These are phyloP conservation scores for Tolypocladium ophioglossoides DNA, from an alignment of 2,329 filamentous ascomycete genomes.

Conservation along the genomic window DNA sequence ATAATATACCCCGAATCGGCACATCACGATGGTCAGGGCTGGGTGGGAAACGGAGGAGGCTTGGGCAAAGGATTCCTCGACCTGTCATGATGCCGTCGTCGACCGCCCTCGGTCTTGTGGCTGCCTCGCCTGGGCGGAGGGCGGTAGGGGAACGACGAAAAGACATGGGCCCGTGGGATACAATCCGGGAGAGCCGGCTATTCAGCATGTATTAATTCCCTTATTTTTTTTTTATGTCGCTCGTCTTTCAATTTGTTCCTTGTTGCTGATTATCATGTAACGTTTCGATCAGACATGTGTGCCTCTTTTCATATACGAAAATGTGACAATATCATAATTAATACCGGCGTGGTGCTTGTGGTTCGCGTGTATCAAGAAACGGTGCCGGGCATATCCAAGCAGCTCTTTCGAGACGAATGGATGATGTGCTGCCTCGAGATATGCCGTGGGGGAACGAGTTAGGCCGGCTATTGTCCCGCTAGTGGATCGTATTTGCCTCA, in stretches of 20 bases:
- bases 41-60: not conserved
- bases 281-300: not conserved
- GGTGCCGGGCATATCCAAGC: no score
- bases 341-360: not conserved
- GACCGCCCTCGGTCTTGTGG: not conserved
- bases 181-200: slow-evolving; percentile 16
- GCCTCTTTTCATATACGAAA: not conserved
- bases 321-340: not conserved
- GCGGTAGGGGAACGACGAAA: slow-evolving; percentile 13
- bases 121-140: slow-evolving; percentile 1
- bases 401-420: no score
- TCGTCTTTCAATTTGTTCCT: slow-evolving; percentile 10
- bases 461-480: not conserved
- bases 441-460: not conserved
- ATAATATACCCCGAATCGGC: slow-evolving; percentile 3
- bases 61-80: not conserved
- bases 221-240: slow-evolving; percentile 23
- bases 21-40: not conserved
- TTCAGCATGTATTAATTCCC: slow-evolving; percentile 40
- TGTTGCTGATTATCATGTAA: not conserved
- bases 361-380: not conserved
- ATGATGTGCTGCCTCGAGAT: not conserved
- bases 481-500: not conserved
- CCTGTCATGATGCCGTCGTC: not conserved
- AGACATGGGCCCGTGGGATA: slow-evolving; percentile 8